These are phyloP conservation scores for Talaromyces funiculosus DNA, from an alignment of 2,329 filamentous ascomycete species.

Conservation along the genomic window DNA sequence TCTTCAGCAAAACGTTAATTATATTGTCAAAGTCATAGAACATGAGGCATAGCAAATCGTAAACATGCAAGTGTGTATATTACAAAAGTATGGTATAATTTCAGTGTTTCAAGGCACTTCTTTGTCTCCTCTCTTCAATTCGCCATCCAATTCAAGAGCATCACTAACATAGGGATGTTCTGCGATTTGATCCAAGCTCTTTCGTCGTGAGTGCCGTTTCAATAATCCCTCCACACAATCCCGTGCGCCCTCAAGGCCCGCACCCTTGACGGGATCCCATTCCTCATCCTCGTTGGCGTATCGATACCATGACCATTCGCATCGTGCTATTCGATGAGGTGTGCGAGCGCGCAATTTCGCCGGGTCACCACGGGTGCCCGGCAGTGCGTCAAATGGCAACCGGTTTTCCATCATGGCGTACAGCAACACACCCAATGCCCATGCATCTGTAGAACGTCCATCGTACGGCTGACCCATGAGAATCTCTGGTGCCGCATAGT, in stretches of 20 bases:
- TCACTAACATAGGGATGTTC: constrained; percentile 68
- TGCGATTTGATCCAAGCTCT: constrained; percentile 67
- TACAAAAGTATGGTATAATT: constrained; percentile 8
- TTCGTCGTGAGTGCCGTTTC: constrained; percentile 73
- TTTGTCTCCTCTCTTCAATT: constrained; percentile 49
- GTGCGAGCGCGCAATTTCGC: constrained; percentile 73
- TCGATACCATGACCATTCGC: constrained; percentile 91
- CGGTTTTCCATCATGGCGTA: constrained; percentile 93
- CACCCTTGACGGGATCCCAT: constrained; percentile 65
- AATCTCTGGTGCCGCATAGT: constrained; percentile 94
- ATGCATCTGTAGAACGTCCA: constrained; percentile 84
- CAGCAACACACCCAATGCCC: constrained; percentile 87
- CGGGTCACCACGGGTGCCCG: constrained; percentile 66
- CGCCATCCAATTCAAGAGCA: constrained; percentile 63
- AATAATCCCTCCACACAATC: constrained; percentile 77
- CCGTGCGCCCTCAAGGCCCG: constrained; percentile 67
- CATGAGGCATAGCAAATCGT: constrained; percentile 15
- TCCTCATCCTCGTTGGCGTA: constrained; percentile 81
- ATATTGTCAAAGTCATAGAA: constrained; percentile 4
- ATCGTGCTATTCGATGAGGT: constrained; percentile 88
- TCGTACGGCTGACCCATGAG: constrained; percentile 94
- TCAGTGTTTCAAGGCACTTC: constrained; percentile 39
- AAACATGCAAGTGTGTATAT: constrained; percentile 12
- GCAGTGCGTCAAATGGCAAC: constrained; percentile 84
- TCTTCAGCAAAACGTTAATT: not conserved